A percentile compares a stretch with the other conserved stretches of the same genome.
Conservation (phyloP, 306 rosid genomes). For the Prunus mongolica region DNA sequence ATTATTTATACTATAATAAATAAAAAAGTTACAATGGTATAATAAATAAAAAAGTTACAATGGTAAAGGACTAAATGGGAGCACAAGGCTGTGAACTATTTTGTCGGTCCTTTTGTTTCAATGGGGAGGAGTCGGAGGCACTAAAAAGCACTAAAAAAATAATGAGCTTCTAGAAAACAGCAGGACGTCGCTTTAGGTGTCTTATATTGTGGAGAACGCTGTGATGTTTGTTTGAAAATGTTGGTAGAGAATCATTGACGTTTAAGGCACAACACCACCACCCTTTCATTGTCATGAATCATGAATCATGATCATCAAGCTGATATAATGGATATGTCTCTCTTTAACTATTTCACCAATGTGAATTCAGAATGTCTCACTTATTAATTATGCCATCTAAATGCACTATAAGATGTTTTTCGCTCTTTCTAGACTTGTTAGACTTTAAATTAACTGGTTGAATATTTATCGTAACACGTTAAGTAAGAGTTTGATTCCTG, state of each 20-base stretch:
- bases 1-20: too few species aligned
- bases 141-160: not conserved
- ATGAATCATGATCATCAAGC: slow-evolving; percentile 7
- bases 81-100: not conserved
- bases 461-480: too few species aligned
- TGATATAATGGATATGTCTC: not conserved
- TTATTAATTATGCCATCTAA: too few species aligned
- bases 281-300: slow-evolving; percentile 5
- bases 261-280: slow-evolving; percentile 33
- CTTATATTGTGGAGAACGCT: slow-evolving; percentile 28
- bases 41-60: too few species aligned
- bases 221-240: slow-evolving; percentile 34
- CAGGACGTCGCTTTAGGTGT: slow-evolving; percentile 32
- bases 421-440: not conserved
- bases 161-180: slow-evolving; percentile 21
- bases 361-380: too few species aligned
- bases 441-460: too few species aligned
- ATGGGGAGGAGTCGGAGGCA: slow-evolving; percentile 3
- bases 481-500: too few species aligned
- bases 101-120: slow-evolving; percentile 13
- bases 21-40: too few species aligned
- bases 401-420: not conserved
- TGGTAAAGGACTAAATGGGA: not conserved
- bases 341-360: too few species aligned
- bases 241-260: slow-evolving; percentile 31